Base-by-base conservation (phyloP, 2,329 filamentous ascomycete species). In the Colletotrichum theobromicola region DNA sequence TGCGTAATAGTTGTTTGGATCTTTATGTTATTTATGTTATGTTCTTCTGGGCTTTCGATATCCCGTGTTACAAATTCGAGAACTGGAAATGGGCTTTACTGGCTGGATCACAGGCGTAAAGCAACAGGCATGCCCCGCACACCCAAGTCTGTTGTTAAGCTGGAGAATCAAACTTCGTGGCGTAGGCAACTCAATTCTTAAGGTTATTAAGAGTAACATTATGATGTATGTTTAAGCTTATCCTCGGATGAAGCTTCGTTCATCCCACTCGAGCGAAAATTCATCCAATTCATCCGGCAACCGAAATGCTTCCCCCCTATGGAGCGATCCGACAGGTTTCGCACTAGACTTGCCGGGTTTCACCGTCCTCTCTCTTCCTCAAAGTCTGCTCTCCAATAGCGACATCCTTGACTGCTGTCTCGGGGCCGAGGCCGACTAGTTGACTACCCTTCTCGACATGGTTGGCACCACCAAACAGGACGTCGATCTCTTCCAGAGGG, bases 401-500 rank as follows among this genome's bases (percentile, higher is more conserved):
- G 2, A 61, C 53, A 15, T 64, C 72, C 24, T 32, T 28, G 7
- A 30, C 7, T 18, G 66, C 42, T 6, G 60, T 62, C 18, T 63
- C 37, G n/a, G 64, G 46, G 15, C 58, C 61, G 12, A 71, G 50
- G 7, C 42, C 26, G 7, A 86, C 79, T 74, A 90, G 84, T 78
- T 88, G 85, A 4, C 86, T 88, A 42, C 89, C 88, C 79, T 87
- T 87, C 78, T 88, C 85, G 18, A 89, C 86, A 75, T 90, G 89
- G 79, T 90, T 90, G 70, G 83, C 83, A 16, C 88, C 88, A 61
- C 89, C 89, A 70, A 91, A 90, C 46, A 90, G 82, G 5, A 84
- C 83, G 74, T 90, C 89, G 77, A 90, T 90, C 83, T 90, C 88
- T 80, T 90, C 88, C 2, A 90, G 84, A 7, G 84, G 81, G 2